Percentiles rank a stretch among this genome's conserved stretches.
Evolutionary conservation across 441 rosid species (phyloP).

Genomic region (Populus tomentosa): DNA sequence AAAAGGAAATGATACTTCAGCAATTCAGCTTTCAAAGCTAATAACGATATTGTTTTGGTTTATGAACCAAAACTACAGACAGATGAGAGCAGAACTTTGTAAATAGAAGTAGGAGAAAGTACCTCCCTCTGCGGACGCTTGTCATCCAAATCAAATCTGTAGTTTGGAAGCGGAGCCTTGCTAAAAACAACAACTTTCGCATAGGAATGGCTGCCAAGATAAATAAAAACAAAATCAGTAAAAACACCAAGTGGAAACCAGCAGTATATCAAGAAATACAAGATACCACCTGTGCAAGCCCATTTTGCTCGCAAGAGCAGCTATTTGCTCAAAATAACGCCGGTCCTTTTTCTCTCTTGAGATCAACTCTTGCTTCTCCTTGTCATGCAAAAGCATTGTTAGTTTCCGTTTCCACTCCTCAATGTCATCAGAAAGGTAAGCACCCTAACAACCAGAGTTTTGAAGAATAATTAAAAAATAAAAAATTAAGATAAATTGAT

Average conservation of each 20-base stretch:
- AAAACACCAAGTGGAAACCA: conserved; percentile 12
- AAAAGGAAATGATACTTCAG: background rate
- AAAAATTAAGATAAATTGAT: background rate
- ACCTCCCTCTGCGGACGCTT: conserved; percentile 94
- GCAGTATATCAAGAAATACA: conserved; percentile 7
- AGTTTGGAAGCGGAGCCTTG: conserved; percentile 85
- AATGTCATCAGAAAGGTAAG: conserved; percentile 31
- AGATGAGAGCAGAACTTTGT: background rate
- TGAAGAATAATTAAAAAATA: background rate
- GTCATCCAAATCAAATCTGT: conserved; percentile 92
- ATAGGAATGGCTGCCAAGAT: conserved; percentile 64
- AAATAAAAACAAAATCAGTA: conserved; percentile 9
- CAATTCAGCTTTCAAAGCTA: background rate
- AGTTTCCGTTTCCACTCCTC: conserved; percentile 70
- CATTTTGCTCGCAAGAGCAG: conserved; percentile 63
- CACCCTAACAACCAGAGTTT: conserved; percentile 32
- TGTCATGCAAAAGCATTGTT: conserved; percentile 43
- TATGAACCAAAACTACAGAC: conserved; percentile 3
- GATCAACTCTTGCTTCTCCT: conserved; percentile 63
- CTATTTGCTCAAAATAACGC: conserved; percentile 67
- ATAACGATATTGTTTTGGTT: background rate
- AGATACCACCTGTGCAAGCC: conserved; percentile 71
- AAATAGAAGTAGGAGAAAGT: conserved; percentile 10
- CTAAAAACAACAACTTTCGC: conserved; percentile 77
- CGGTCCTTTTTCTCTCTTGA: conserved; percentile 87